Percentiles rank a stretch among this genome's conserved stretches.
Conservation (phyloP, 2,329 filamentous ascomycete genomes). For the Ceratocystis cacaofunesta region DNA sequence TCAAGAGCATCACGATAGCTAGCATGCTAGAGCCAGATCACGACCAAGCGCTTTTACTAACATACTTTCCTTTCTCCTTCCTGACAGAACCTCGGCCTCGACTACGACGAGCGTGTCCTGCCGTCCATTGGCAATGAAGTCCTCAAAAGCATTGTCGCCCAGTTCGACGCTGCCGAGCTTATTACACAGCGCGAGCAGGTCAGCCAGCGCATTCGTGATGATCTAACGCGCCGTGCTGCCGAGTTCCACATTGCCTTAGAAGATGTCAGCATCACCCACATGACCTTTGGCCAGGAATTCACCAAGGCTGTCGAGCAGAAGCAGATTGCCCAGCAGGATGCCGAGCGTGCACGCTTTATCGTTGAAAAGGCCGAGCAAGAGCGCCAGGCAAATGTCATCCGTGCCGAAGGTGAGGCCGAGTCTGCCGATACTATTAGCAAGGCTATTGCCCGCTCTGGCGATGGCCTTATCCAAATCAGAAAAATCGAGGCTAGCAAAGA, state of each 20-base stretch:
- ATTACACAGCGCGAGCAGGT: constrained; percentile 98
- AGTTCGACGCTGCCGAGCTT: constrained; percentile 96
- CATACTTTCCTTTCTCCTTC: neutral
- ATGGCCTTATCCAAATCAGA: constrained; percentile 88
- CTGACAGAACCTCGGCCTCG: constrained; percentile 75
- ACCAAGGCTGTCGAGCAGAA: constrained; percentile 98
- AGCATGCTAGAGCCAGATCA: neutral
- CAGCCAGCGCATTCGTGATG: constrained; percentile 79
- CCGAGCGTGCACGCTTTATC: constrained; percentile 91
- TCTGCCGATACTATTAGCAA: constrained; percentile 88
- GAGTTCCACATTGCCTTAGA: constrained; percentile 99
- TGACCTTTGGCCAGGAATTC: constrained; percentile 99
- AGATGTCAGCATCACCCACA: constrained; percentile 98
- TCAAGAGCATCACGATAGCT: neutral
- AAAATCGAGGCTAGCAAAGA: constrained; percentile 95
- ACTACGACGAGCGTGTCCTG: constrained; percentile 97
- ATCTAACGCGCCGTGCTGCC: constrained; percentile 78
- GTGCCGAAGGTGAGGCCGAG: constrained; percentile 95
- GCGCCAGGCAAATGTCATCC: constrained; percentile 94
- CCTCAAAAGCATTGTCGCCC: constrained; percentile 92
- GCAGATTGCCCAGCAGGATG: constrained; percentile 98
- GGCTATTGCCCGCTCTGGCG: constrained; percentile 83
- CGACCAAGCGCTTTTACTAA: constrained; percentile 9
- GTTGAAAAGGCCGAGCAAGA: constrained; percentile 99
- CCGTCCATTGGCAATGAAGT: constrained; percentile 99